A percentile compares a stretch with the other conserved stretches of the same genome.
These are phyloP conservation scores for Sporormia fimetaria DNA, from an alignment of 495 filamentous ascomycete genomes.

Conservation along the genomic window DNA sequence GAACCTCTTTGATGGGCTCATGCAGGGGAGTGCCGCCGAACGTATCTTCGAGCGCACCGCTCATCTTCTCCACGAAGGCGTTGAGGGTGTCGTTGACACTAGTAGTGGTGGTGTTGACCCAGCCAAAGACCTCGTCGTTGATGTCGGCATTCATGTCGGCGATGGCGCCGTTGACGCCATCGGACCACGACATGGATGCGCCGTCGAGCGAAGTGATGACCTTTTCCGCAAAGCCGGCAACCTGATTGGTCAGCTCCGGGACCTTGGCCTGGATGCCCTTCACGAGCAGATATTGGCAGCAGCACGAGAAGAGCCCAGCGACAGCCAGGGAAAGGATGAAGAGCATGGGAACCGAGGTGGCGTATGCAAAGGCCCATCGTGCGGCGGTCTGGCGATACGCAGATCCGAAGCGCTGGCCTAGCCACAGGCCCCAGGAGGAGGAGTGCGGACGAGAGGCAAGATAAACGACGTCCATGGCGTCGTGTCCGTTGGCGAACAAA, in stretches of 20 bases:
- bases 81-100: constrained; percentile 82
- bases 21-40: constrained; percentile 71
- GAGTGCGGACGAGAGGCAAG: constrained; percentile 72
- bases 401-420: constrained; percentile 56
- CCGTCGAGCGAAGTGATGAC: constrained; percentile 62
- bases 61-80: constrained; percentile 63
- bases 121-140: constrained; percentile 76
- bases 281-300: constrained; percentile 76
- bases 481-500: constrained; percentile 53
- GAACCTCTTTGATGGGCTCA: constrained; percentile 57
- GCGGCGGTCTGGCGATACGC: constrained; percentile 56
- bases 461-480: constrained; percentile 83
- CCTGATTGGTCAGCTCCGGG: constrained; percentile 61
- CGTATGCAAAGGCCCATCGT: constrained; percentile 81
- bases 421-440: constrained; percentile 55
- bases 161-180: constrained; percentile 64
- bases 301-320: constrained; percentile 71
- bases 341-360: constrained; percentile 70
- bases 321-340: constrained; percentile 78
- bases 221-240: constrained; percentile 69
- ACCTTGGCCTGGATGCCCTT: constrained; percentile 60
- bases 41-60: constrained; percentile 55
- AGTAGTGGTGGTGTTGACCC: constrained; percentile 70
- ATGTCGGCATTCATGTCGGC: constrained; percentile 54
- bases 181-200: constrained; percentile 66